Evolutionary conservation across 1,139 yeast species (phyloP), one percentile per base, ranked within the genome.

Genomic region (Candida sp.): DNA sequence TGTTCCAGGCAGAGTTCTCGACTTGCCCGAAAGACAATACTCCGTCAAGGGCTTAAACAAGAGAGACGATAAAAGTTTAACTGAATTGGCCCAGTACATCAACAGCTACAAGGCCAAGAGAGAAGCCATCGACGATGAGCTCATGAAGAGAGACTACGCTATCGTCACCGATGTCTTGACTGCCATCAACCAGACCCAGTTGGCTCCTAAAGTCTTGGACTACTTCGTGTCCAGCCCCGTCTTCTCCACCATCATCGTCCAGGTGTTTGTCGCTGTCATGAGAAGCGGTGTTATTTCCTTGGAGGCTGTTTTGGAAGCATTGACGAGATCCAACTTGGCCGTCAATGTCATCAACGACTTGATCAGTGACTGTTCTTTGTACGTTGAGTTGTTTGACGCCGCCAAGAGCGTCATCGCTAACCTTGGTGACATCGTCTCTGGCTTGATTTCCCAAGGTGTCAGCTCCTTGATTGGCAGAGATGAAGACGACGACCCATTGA

Each of bases 151-250:
- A 60, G 73, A 74, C 52, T 69, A 70, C 55, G 62, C 66, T 52
- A 69, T 77, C 55, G 80, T 76, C 44, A 77, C 81, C 49, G 68
- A 71, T 51, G 76, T 76, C 11, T 75, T 77, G 57, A 56, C 71
- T 12, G 73, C 77, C 43, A 64, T 77, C 46, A 68, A 75, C 53
- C 68, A 73, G 54, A 68, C 80, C 43, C 63, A 72, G 44, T 64
- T 74, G 53, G 75, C 79, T 11, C 78, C 79, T 44, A 60, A 59
- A 35, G 67, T 76, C 48, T 61, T 77, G 49, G 64, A 73, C 48
- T 73, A 66, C 55, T 65, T 75, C 46, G 77, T 75, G 33, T 66
- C 73, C 32, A 63, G 66, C 54, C 51, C 62, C n/a, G 64, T 66
- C 25, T 67, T 76, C 52, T 68, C 70, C 53, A 77, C 77, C 35